Conservation (phyloP, 2,329 filamentous ascomycete species). For the Kalaharituber pfeilii region DNA sequence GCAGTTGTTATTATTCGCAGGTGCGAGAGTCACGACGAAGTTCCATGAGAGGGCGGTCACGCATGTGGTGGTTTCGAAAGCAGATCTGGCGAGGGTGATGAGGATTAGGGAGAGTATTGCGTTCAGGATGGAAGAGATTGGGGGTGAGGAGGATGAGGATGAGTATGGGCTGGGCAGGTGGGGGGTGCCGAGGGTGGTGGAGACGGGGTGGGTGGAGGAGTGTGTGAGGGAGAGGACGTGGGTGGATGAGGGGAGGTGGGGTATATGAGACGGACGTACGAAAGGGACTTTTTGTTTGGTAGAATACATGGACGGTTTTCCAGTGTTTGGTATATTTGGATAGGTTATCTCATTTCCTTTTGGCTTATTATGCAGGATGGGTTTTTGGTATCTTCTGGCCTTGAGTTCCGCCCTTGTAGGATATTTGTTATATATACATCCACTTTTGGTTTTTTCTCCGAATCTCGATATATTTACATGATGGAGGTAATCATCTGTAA, state of each 20-base stretch:
- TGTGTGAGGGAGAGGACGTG: conserved; percentile 65
- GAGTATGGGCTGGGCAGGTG: conserved; percentile 24
- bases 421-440: no score
- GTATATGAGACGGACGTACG: conserved; percentile 9
- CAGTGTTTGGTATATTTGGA: no score
- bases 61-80: conserved; percentile 49
- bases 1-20: conserved; percentile 50
- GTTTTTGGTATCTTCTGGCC: no score
- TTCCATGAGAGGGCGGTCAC: conserved; percentile 42
- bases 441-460: no score
- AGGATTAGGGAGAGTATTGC: conserved; percentile 35
- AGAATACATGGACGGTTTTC: no score
- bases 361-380: no score
- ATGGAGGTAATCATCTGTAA: no score
- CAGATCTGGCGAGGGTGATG: conserved; percentile 28
- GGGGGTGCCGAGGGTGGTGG: conserved; percentile 51
- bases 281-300: not conserved
- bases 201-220: conserved; percentile 53
- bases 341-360: no score
- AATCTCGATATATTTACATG: no score
- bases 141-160: conserved; percentile 5
- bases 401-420: no score
- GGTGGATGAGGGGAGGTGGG: conserved; percentile 57
- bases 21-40: conserved; percentile 40
- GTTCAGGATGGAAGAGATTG: conserved; percentile 12